A percentile compares a stretch with the other conserved stretches of the same genome.
These are phyloP conservation scores for Meyerozyma athensensis DNA, from an alignment of 1,139 yeast species.

Conservation along the genomic window DNA sequence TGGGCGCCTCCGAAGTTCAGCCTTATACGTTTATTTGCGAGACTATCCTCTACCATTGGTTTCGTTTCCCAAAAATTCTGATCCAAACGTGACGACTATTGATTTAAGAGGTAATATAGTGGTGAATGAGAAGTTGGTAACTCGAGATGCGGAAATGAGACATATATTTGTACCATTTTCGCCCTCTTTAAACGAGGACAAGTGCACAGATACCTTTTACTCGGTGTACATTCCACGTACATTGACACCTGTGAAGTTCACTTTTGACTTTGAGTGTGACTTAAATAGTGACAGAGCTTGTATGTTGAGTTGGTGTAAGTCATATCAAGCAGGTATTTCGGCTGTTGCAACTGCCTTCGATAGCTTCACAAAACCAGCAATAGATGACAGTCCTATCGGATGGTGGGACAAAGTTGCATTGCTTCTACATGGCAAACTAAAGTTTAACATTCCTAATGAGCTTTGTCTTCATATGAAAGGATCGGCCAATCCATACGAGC, in stretches of 20 bases:
- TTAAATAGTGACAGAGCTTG: conserved; percentile 37
- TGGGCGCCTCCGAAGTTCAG: conserved; percentile 25
- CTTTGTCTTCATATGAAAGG: conserved; percentile 57
- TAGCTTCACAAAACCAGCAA: conserved; percentile 63
- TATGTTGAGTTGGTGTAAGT: conserved; percentile 40
- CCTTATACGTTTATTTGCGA: conserved; percentile 28
- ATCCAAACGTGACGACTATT: conserved; percentile 24
- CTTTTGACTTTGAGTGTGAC: conserved; percentile 31
- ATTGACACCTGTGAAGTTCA: conserved; percentile 41
- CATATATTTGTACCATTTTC: conserved; percentile 43
- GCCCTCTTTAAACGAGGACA: conserved; percentile 23
- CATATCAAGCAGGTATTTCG: conserved; percentile 38
- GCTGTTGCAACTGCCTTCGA: conserved; percentile 38
- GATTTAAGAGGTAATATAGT: conserved; percentile 34
- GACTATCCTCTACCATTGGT: conserved; percentile 43
- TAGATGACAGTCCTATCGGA: conserved; percentile 86
- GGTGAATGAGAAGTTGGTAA: conserved; percentile 38
- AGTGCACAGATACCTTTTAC: conserved; percentile 31
- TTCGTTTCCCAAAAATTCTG: conserved; percentile 33
- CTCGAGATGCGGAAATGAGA: conserved; percentile 38
- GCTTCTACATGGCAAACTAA: conserved; percentile 42
- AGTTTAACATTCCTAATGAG: conserved; percentile 51
- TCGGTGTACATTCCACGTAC: conserved; percentile 40
- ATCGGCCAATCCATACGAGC: conserved; percentile 68
- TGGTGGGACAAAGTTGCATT: conserved; percentile 54